These are phyloP conservation scores for Pilobolus umbonatus DNA, from an alignment of 192 early-diverging fungal species.

Conservation along the genomic window DNA sequence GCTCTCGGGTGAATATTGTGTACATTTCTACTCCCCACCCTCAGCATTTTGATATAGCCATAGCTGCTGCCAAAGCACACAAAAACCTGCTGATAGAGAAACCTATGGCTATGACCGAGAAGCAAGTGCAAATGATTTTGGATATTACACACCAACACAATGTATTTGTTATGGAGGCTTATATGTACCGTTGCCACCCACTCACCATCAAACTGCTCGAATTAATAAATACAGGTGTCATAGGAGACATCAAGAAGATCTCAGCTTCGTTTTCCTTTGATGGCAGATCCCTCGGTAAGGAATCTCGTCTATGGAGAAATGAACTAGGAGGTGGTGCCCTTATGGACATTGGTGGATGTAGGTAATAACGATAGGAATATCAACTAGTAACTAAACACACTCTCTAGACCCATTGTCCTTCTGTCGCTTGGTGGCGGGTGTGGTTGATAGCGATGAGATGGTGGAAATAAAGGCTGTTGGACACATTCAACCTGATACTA, in stretches of 20 bases:
- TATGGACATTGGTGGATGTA: conserved; percentile 38
- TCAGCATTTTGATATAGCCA: conserved; percentile 52
- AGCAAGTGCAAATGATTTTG: conserved; percentile 24
- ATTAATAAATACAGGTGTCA: conserved; percentile 13
- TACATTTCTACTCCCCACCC: conserved; percentile 65
- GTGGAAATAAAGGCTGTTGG: conserved; percentile 17
- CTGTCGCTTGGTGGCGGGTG: conserved; percentile 29
- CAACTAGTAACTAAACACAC: not conserved
- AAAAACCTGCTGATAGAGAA: conserved; percentile 55
- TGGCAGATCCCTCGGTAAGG: conserved; percentile 14
- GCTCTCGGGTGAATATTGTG: conserved; percentile 54
- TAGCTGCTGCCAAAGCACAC: conserved; percentile 44
- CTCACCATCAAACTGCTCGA: conserved; percentile 22
- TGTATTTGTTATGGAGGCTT: conserved; percentile 33
- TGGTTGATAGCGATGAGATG: conserved; percentile 9
- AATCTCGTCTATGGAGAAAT: conserved; percentile 29
- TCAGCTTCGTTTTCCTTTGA: conserved; percentile 30
- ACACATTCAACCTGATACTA: conserved; percentile 16
- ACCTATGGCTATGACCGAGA: conserved; percentile 32
- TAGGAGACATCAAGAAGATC: conserved; percentile 29
- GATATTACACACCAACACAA: conserved; percentile 15
- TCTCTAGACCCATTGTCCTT: conserved; percentile 29
- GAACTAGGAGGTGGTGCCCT: conserved; percentile 32
- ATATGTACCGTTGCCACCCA: conserved; percentile 38
- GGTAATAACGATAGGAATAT: conserved; percentile 1